Percentiles rank a stretch among this genome's conserved stretches.
These are phyloP conservation scores for Leishmania arabica DNA, from an alignment of 208 protist species.

Conservation along the genomic window DNA sequence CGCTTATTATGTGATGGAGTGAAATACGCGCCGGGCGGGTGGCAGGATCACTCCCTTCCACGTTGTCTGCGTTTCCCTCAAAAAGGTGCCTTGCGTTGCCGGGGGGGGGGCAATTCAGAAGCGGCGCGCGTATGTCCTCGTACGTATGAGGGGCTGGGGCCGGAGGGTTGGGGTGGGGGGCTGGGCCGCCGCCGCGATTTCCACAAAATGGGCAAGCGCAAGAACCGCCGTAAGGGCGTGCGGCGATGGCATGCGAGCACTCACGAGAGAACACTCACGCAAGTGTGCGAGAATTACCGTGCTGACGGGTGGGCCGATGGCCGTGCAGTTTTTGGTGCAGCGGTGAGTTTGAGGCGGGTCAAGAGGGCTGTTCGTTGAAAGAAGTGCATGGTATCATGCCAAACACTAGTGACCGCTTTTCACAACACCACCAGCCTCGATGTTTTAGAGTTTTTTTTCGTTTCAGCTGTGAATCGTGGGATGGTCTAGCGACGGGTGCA, in stretches of 20 bases:
- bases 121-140: too few species aligned
- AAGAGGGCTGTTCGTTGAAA: not conserved
- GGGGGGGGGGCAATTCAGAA: not conserved
- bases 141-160: too few species aligned
- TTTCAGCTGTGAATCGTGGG: not conserved
- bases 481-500: not conserved
- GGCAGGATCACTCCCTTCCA: too few species aligned
- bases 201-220: too few species aligned
- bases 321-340: not conserved
- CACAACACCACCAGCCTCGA: not conserved
- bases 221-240: not conserved
- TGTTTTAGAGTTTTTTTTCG: not conserved
- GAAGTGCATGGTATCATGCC: not conserved
- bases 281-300: not conserved
- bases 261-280: not conserved
- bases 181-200: too few species aligned
- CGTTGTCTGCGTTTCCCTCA: too few species aligned
- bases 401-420: not conserved
- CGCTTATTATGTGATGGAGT: too few species aligned
- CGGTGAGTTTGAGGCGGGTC: not conserved
- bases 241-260: not conserved
- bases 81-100: too few species aligned
- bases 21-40: fast-evolving
- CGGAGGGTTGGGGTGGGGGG: too few species aligned
- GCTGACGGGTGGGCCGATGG: not conserved